These are phyloP conservation scores for Trichoderma koningiopsis DNA, from an alignment of 2,329 filamentous ascomycete genomes.

Conservation along the genomic window DNA sequence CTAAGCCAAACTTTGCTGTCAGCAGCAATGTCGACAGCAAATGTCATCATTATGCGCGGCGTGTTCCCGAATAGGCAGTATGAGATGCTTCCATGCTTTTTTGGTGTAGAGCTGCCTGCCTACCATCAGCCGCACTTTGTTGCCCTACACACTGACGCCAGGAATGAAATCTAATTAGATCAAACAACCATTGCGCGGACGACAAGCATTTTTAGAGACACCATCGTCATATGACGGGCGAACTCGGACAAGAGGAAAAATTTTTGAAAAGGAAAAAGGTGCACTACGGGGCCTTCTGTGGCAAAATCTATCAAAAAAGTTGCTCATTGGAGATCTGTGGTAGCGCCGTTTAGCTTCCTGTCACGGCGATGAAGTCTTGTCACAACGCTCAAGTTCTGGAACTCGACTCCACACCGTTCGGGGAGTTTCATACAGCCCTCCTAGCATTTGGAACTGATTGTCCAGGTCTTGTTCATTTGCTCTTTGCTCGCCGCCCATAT, in stretches of 20 bases:
- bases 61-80: background rate
- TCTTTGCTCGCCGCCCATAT: background rate
- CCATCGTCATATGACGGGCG: background rate
- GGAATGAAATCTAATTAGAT: background rate
- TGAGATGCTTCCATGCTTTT: background rate
- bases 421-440: background rate
- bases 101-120: background rate
- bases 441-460: background rate
- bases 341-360: background rate
- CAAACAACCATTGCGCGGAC: background rate
- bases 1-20: background rate
- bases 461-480: background rate
- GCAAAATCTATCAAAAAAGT: background rate
- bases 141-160: background rate
- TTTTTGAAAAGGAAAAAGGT: background rate
- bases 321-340: background rate
- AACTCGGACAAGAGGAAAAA: background rate
- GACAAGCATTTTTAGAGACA: background rate
- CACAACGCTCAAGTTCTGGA: background rate
- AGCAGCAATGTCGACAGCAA: background rate
- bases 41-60: slow-evolving; percentile 8
- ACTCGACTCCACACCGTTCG: background rate
- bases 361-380: background rate
- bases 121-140: background rate
- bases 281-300: background rate